Percentiles rank a stretch among this genome's conserved stretches.
Conservation (phyloP, 192 early-diverging fungal genomes). For the Funneliformis mosseae region DNA sequence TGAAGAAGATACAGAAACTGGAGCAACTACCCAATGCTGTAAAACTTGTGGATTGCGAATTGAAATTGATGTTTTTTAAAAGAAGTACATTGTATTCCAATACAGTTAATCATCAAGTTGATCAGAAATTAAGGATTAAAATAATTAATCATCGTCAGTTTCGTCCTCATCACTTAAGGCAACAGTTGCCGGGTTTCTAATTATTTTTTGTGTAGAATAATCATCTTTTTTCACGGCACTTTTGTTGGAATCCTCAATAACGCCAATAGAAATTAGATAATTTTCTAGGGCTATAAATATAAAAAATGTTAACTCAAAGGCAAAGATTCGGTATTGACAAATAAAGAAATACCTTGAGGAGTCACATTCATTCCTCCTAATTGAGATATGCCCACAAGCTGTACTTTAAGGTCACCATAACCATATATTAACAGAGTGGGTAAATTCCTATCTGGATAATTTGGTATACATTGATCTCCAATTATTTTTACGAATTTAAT, state of each 20-base stretch:
- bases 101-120: background rate
- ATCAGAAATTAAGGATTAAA: background rate
- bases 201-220: background rate
- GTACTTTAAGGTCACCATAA: conserved; percentile 79
- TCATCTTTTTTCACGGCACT: background rate
- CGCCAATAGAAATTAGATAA: conserved; percentile 24
- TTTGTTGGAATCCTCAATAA: conserved; percentile 7
- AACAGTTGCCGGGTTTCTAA: conserved; percentile 5
- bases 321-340: too few species aligned
- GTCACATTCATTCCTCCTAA: conserved; percentile 85
- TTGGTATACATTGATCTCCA: conserved; percentile 90
- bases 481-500: conserved; percentile 96
- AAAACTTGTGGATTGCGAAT: conserved; percentile 64
- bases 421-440: conserved; percentile 93
- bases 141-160: background rate
- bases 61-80: conserved; percentile 70
- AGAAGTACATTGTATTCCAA: background rate
- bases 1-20: conserved; percentile 52
- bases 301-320: background rate
- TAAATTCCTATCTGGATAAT: conserved; percentile 89
- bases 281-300: conserved; percentile 15
- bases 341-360: conserved; percentile 52
- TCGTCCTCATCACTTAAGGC: conserved; percentile 22
- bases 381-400: conserved; percentile 78
- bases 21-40: conserved; percentile 61